Evolutionary conservation across 495 filamentous ascomycete genomes (phyloP), one percentile per base, ranked within the genome.

Genomic region (Penicillium macrosclerotiorum): DNA sequence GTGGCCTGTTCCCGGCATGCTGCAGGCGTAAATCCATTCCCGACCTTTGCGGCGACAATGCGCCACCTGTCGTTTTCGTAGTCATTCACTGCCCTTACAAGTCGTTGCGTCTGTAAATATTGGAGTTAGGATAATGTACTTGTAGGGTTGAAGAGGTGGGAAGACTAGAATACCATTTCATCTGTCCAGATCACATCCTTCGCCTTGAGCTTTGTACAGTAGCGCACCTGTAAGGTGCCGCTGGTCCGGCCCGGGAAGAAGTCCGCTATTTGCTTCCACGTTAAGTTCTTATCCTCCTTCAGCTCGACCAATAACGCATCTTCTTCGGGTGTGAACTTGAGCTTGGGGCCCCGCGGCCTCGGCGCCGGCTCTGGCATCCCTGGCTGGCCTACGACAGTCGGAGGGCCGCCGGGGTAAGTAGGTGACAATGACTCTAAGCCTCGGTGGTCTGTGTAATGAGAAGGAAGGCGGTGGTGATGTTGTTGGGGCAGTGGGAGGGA

Each of bases 241-340:
- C 85, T 90, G 31, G 87, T 89, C 37, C 90, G 74, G 8, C 90
- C 90, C 6, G 90, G 90, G 55, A 96, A 95, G 68, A 92, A 95
- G 57, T 94, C 89, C 42, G 88, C 86, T 53, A 96, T 95, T 74
- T 96, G 90, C 61, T 93, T 94, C 90, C 90, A 96, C 7, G 90
- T 90, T 54, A 96, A 76, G 53, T 85, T 86, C 62, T 90, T 92
- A 49, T 90, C 88, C 67, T 96, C 90, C 64, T 96, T 96, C 40
- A 96, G 70, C 47, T 92, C 88, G 14, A 95, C 81, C 29, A 96
- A 69, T 37, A 92, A 69, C 37, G 81, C 78, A 64, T 96, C 90
- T 59, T 95, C 90, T 64, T 92, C 89, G 31, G 86, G 81, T 1
- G 89, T 94, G 56, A 95, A 95, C 55, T 92, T 94, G 46, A 92